Conservation (phyloP, 164 flowering plant species). For the Nymphaea colorata region DNA sequence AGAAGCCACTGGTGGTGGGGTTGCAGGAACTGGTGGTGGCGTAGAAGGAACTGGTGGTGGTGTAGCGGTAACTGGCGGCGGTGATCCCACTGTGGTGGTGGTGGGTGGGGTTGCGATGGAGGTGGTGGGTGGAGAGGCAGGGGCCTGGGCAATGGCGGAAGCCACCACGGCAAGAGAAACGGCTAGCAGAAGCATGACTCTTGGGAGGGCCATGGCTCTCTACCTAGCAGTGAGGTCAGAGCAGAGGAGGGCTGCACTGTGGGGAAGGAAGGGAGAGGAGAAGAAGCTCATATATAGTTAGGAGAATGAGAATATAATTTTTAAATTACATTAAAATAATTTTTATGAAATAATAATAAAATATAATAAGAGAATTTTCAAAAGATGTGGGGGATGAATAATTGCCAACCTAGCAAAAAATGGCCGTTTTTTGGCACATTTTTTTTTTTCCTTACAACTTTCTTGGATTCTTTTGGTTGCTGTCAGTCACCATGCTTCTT, state of each 20-base stretch:
- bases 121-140: constrained; percentile 8
- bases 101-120: constrained; percentile 3
- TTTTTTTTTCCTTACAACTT: constrained; percentile 1
- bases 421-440: background rate
- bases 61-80: background rate
- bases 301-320: background rate
- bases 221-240: background rate
- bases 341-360: background rate
- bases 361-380: background rate
- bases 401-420: background rate
- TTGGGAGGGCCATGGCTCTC: constrained; percentile 25
- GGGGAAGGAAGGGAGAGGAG: background rate
- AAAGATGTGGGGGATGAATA: background rate
- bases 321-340: no score
- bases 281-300: constrained; percentile 5
- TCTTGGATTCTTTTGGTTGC: background rate
- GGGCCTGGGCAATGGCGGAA: constrained; percentile 15
- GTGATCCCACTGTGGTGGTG: background rate
- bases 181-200: constrained; percentile 19
- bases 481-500: background rate
- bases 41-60: background rate
- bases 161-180: constrained; percentile 12
- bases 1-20: background rate
- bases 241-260: background rate
- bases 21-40: background rate